Evolutionary conservation across 192 early-diverging fungal species (phyloP).

Genomic region (Jimgerdemannia lactiflua): DNA sequence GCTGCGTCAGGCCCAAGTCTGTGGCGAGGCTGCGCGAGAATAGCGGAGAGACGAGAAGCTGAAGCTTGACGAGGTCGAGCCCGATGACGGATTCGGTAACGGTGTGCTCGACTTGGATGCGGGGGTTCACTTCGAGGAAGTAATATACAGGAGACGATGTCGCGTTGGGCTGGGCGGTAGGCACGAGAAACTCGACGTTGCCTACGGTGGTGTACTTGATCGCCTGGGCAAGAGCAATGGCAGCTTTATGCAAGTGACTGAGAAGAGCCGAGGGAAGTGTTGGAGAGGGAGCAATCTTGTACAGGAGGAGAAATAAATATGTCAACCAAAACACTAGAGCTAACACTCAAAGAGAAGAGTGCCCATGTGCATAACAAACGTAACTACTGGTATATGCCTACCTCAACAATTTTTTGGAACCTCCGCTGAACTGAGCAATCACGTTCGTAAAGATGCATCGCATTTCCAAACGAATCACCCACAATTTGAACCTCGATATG

Average conservation of each 20-base stretch:
- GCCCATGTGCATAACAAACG: not conserved
- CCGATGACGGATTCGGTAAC: constrained; percentile 94
- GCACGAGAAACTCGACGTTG: constrained; percentile 97
- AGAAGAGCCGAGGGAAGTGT: constrained; percentile 71
- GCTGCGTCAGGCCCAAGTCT: constrained; percentile 52
- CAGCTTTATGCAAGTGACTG: constrained; percentile 73
- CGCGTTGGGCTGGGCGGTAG: constrained; percentile 72
- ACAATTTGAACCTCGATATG: constrained; percentile 98
- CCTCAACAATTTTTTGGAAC: constrained; percentile 96
- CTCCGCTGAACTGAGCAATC: constrained; percentile 94
- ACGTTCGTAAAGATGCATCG: constrained; percentile 91
- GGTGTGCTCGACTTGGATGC: constrained; percentile 92
- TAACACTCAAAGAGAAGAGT: not conserved
- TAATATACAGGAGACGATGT: constrained; percentile 32
- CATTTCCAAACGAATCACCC: constrained; percentile 85
- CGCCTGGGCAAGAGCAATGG: constrained; percentile 88
- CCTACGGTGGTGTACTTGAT: constrained; percentile 93
- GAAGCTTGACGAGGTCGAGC: constrained; percentile 63
- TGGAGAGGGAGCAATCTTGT: constrained; percentile 75
- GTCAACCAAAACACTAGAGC: not conserved
- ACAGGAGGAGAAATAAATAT: not conserved
- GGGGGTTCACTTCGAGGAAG: constrained; percentile 99
- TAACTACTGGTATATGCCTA: constrained; percentile 71
- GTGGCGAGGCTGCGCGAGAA: constrained; percentile 34
- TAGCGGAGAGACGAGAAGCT: constrained; percentile 19